Evolutionary conservation across 306 rosid species (phyloP).

Genomic region (Rosa lucieae): DNA sequence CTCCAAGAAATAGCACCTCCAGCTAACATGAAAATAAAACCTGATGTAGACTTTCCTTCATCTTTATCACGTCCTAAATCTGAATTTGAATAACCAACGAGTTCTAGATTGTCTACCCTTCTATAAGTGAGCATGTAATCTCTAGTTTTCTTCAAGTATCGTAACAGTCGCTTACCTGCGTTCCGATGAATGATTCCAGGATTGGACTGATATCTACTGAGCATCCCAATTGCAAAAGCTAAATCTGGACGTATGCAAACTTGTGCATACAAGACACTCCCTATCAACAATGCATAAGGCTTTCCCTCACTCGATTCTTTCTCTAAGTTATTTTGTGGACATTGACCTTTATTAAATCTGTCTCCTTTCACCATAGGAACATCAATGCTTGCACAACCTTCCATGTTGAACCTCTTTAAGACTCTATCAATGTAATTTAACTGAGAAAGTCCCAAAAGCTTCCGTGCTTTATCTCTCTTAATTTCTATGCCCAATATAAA

Average conservation of each 20-base stretch:
- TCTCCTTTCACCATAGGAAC: too few relatives aligned
- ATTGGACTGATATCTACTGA: not conserved
- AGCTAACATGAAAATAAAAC: not conserved
- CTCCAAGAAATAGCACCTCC: not conserved
- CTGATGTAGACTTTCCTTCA: not conserved
- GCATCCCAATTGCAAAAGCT: not conserved
- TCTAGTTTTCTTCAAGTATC: not conserved
- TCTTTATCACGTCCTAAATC: not conserved
- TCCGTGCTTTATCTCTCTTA: too few relatives aligned
- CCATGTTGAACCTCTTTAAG: too few relatives aligned
- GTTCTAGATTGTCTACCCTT: not conserved
- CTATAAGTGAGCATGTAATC: not conserved
- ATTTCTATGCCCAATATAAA: too few relatives aligned
- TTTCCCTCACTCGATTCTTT: too few relatives aligned
- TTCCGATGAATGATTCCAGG: not conserved
- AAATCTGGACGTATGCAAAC: not conserved
- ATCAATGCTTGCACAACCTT: too few relatives aligned
- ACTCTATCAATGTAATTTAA: too few relatives aligned
- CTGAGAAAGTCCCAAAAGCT: too few relatives aligned
- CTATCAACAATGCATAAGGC: too few relatives aligned
- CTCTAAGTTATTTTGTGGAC: too few relatives aligned
- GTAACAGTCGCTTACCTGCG: not conserved
- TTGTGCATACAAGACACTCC: too few relatives aligned
- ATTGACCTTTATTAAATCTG: too few relatives aligned
- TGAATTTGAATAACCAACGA: not conserved